Evolutionary conservation across 75 land plant species (phyloP).

Genomic region (Azolla pinnata): DNA sequence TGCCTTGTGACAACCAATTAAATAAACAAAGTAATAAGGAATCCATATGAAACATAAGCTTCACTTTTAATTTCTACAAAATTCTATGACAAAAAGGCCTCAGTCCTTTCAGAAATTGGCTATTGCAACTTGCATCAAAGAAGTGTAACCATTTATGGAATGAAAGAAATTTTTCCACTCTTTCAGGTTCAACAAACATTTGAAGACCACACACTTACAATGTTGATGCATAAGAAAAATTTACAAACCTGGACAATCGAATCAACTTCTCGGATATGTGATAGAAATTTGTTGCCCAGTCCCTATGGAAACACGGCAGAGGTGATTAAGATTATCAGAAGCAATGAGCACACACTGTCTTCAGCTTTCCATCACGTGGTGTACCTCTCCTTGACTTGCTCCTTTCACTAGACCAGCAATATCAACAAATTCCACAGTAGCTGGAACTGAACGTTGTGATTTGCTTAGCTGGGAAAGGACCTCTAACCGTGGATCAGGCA

Average conservation of each 20-base stretch:
- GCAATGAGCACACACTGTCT: not conserved
- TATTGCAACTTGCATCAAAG: too few relatives aligned
- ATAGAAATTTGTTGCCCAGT: conserved; percentile 90
- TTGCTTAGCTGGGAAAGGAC: conserved; percentile 71
- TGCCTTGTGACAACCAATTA: too few relatives aligned
- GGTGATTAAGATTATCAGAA: not conserved
- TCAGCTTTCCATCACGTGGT: not conserved
- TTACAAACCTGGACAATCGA: conserved; percentile 82
- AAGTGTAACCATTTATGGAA: too few relatives aligned
- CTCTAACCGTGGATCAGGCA: conserved; percentile 77
- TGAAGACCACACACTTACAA: too few relatives aligned
- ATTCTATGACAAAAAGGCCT: too few relatives aligned
- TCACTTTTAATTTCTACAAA: too few relatives aligned
- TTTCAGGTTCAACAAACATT: too few relatives aligned
- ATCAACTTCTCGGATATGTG: conserved; percentile 97
- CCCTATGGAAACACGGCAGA: conserved; percentile 40
- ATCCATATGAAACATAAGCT: too few relatives aligned
- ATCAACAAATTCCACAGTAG: conserved; percentile 92
- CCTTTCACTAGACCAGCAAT: conserved; percentile 99
- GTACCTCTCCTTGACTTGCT: conserved; percentile 98
- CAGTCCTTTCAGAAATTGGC: too few relatives aligned
- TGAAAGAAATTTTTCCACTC: too few relatives aligned
- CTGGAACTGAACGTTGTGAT: conserved; percentile 67
- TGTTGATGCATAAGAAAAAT: too few relatives aligned
- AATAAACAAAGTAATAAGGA: too few relatives aligned